Evolutionary conservation across 1,139 yeast genomes (phyloP), one percentile per base, ranked within the genome.

Genomic region (Sugiyamaella sp.): DNA sequence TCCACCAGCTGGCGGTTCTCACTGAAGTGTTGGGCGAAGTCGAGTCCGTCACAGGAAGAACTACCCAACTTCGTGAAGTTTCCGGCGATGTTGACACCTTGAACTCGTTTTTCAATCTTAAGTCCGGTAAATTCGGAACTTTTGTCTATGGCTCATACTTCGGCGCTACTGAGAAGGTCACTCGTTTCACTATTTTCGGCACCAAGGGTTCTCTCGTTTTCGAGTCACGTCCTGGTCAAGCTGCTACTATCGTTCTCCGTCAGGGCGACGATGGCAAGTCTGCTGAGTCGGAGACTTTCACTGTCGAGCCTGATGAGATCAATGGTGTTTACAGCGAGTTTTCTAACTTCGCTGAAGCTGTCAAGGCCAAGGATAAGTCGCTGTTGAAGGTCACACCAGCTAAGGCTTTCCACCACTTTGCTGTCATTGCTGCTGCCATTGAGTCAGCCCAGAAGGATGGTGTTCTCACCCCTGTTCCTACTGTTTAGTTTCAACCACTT

Each of bases 111-210:
- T 67, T 85, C 58, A 80, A 80, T 63, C 66, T 87, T 69, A 76
- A 79, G 64, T 73, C 78, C 41, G 89, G 89, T 46, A 82, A 76
- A 20, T 85, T 89, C 68, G 98, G 98, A 62, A 84, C 93, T 29
- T 90, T 89, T 74, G 86, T 91, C 24, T 90, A 90, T 67, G 95
- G 96, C 45, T 86, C 95, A 37, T 84, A 91, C n/a, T 86, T 89
- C 66, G 97, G 96, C 51, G 88, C 93, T 50, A 80, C 89, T 55
- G 86, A 84, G 49, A 87, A 88, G 70, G 73, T 80, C 29, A 79
- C 84, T 49, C 75, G 71, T 60, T 82, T 91, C 70, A 80, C 80
- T 59, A 84, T 91, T 51, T 82, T 80, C 64, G 98, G 97, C 61
- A 80, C 80, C 45, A 78, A 84, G 53, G 98, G 98, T 52, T 82